Evolutionary conservation across 139 green algal species (phyloP), one percentile per base, ranked within the genome.

Genomic region (Mychonastes homosphaera): DNA sequence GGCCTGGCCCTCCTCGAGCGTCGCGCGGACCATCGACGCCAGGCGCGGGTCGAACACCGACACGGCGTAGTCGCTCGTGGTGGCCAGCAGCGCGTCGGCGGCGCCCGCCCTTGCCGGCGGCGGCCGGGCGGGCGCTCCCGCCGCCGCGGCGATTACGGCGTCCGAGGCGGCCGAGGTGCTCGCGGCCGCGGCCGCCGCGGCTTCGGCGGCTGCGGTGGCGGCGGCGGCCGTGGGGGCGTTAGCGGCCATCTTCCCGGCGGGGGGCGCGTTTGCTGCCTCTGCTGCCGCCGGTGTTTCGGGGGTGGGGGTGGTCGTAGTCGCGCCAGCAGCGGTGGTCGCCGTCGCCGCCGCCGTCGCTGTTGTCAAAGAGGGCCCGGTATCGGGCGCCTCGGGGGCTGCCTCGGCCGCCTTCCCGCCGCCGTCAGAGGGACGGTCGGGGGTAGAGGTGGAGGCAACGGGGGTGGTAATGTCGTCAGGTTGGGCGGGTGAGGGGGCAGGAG

Each of bases 131-230:
- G 13, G 36, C 36, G 36, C 36, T 10, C 36, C 36, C 36, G 10
- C 36, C 36, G 36, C 12, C 36, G 36, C 36, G 36, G 36, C 36
- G 12, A 13, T 13, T 10, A 13, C 36, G 36, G 12, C 36, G 36
- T 10, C 12, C 36, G 36, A 13, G 12, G 36, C 36, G 36, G 12
- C 36, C 12, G 36, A n/a, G n/a, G n/a, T n/a, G n/a, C n/a, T n/a
- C n/a, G 36, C 36, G 12, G 36, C 34, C 32, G 23, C 21, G 39
- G 50, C 44, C 29, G 57, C 41, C 3, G 28, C 7, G 32, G 44
- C 54, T 40, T 18, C 29, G 30, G 59, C 53, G 34, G 32, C 39
- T 65, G 60, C 48, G 50, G 53, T 28, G 36, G 45, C 58, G 63
- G 44, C 2, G 24, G 1, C 18, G 50, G 41, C 35, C 4, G 13